phyloP scores from a whole-genome alignment of 306 rosid genomes.

The Begonia masoniana region DNA sequence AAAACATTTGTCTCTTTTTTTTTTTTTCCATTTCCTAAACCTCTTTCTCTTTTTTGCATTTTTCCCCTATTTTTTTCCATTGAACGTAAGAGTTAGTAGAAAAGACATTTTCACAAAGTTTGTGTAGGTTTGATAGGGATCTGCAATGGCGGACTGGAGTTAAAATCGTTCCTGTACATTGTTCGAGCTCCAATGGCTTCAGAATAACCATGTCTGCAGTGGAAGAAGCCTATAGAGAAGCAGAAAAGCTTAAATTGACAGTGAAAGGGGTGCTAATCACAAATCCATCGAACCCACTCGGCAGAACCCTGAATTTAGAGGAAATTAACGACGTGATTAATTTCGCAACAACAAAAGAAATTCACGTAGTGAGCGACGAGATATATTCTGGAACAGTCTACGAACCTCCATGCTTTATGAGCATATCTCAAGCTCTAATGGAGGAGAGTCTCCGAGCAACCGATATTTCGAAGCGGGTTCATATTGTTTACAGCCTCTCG shows the following conservation, averaged over 20 bases:
- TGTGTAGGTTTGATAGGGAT: slow-evolving; percentile 67
- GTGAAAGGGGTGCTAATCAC: slow-evolving; percentile 71
- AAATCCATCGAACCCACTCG: slow-evolving; percentile 81
- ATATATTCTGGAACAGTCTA: slow-evolving; percentile 68
- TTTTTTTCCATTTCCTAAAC: too few species aligned
- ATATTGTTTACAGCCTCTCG: slow-evolving; percentile 63
- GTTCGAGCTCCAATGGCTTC: slow-evolving; percentile 63
- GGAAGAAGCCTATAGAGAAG: slow-evolving; percentile 46
- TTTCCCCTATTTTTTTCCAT: too few species aligned
- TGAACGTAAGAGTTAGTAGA: too few species aligned
- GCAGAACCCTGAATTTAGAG: slow-evolving; percentile 36
- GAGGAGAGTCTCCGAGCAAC: slow-evolving; percentile 4
- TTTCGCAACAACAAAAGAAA: slow-evolving; percentile 26
- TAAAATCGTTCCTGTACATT: slow-evolving; percentile 62
- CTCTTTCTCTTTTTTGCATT: too few species aligned
- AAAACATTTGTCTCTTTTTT: too few species aligned
- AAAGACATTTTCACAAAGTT: too few species aligned
- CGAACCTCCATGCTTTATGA: slow-evolving; percentile 29
- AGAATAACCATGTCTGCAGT: slow-evolving; percentile 43
- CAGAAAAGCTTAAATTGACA: slow-evolving; percentile 27
- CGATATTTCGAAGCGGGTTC: slow-evolving; percentile 21
- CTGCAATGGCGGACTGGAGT: slow-evolving; percentile 70
- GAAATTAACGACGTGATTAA: slow-evolving; percentile 45
- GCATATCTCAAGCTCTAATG: slow-evolving; percentile 29
- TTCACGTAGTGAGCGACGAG: slow-evolving; percentile 74